Conservation (phyloP, 2,329 filamentous ascomycete species). For the Drechslerella coelobrocha region DNA sequence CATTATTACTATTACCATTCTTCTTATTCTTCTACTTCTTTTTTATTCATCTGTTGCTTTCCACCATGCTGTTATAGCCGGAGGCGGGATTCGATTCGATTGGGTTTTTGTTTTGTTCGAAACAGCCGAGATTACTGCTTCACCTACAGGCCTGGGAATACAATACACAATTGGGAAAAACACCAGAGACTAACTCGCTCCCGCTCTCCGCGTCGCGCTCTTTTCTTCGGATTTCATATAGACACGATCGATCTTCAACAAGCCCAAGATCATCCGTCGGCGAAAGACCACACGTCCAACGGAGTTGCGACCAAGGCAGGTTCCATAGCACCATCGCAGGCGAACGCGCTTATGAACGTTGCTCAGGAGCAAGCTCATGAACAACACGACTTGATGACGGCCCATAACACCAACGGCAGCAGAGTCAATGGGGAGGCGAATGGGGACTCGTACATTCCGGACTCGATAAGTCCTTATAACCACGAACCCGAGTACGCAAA, state of each 20-base stretch:
- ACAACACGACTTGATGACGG: constrained; percentile 65
- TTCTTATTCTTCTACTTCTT: constrained; percentile 9
- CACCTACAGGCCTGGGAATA: background rate
- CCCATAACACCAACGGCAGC: constrained; percentile 62
- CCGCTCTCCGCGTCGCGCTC: constrained; percentile 12
- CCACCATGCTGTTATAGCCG: background rate
- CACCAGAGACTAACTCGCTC: constrained; percentile 7
- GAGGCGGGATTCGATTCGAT: background rate
- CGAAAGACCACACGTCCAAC: constrained; percentile 74
- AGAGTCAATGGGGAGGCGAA: constrained; percentile 68
- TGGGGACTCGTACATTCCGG: constrained; percentile 61
- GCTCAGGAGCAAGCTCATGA: constrained; percentile 78
- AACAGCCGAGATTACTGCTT: background rate
- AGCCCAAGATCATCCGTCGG: constrained; percentile 78
- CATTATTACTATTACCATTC: background rate
- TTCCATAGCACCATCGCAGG: constrained; percentile 78
- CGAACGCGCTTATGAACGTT: constrained; percentile 80
- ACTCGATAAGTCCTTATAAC: constrained; percentile 57
- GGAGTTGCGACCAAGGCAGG: constrained; percentile 63
- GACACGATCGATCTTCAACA: constrained; percentile 92
- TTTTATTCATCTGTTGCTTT: constrained; percentile 8
- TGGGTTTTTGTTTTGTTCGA: constrained; percentile 11
- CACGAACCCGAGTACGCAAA: constrained; percentile 67
- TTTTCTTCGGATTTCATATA: constrained; percentile 58
- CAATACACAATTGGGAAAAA: background rate